Conservation (phyloP, 2,329 filamentous ascomycete species). For the Penicillium vulpinum region DNA sequence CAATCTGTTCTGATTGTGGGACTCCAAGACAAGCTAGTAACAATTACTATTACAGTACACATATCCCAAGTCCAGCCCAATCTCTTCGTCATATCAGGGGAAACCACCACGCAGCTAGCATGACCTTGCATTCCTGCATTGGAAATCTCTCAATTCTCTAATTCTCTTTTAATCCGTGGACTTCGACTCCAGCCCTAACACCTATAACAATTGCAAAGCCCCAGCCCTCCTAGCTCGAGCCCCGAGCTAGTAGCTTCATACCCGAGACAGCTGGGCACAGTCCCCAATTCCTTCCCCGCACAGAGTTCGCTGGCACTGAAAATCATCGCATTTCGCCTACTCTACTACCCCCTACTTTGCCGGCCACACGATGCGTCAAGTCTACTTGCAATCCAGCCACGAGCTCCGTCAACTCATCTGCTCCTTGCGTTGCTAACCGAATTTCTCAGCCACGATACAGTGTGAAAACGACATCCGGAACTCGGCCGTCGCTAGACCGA, state of each 20-base stretch:
- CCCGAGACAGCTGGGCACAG: slow-evolving; percentile 1
- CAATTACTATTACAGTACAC: background rate
- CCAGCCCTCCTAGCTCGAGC: background rate
- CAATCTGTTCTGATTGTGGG: background rate
- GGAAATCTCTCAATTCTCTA: background rate
- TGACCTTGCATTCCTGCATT: background rate
- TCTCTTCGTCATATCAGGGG: slow-evolving; percentile 20
- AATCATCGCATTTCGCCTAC: slow-evolving; percentile 11
- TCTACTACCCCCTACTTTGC: slow-evolving; percentile 20
- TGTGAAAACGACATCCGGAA: background rate
- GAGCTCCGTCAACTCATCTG: slow-evolving; percentile 18
- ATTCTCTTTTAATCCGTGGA: background rate
- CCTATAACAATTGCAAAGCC: slow-evolving; percentile 3
- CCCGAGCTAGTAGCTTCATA: background rate
- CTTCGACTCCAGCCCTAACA: background rate
- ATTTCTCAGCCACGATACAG: background rate
- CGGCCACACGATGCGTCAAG: slow-evolving; percentile 39
- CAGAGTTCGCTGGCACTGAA: slow-evolving; percentile 23
- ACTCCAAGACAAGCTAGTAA: slow-evolving; percentile 1
- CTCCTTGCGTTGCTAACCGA: slow-evolving; percentile 29
- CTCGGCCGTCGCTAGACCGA: slow-evolving; percentile 1
- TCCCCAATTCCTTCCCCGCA: slow-evolving; percentile 8
- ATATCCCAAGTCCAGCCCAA: background rate
- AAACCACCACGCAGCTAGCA: slow-evolving; percentile 9
- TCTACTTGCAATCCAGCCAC: slow-evolving; percentile 15